Conservation (phyloP, 805 yeast genomes). For the Pichia cephalocereana region DNA sequence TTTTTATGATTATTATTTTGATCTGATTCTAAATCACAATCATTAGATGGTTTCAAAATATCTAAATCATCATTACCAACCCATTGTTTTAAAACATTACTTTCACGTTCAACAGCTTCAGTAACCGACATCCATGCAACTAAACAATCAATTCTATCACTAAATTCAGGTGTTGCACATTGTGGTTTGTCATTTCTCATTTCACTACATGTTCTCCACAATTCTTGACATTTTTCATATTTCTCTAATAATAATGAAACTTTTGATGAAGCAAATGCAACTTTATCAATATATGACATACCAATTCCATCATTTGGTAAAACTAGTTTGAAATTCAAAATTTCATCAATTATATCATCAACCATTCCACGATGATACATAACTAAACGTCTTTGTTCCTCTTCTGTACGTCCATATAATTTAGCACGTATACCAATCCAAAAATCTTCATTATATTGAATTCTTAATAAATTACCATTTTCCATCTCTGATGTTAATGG, state of each 20-base stretch:
- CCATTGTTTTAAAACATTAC: constrained; percentile 60
- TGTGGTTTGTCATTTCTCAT: constrained; percentile 74
- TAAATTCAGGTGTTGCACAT: constrained; percentile 56
- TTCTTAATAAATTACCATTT: constrained; percentile 39
- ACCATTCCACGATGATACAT: constrained; percentile 63
- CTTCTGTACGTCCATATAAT: constrained; percentile 68
- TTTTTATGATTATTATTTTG: background rate
- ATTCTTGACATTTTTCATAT: constrained; percentile 57
- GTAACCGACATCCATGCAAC: constrained; percentile 78
- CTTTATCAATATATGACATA: constrained; percentile 17
- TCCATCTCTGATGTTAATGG: constrained; percentile 31
- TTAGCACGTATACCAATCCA: constrained; percentile 89
- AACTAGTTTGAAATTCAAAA: constrained; percentile 52
- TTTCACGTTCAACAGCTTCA: constrained; percentile 54
- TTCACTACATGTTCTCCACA: constrained; percentile 73
- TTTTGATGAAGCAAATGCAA: constrained; percentile 33
- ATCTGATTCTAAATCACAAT: background rate
- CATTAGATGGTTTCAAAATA: constrained; percentile 31
- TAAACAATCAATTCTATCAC: constrained; percentile 60
- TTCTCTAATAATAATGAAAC: constrained; percentile 49
- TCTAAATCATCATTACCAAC: constrained; percentile 77
- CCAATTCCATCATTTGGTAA: constrained; percentile 25
- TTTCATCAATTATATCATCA: constrained; percentile 62
- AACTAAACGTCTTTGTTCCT: constrained; percentile 64
- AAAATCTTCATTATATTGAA: constrained; percentile 56